Percentiles rank a stretch among this genome's conserved stretches.
Conservation (phyloP, 192 early-diverging fungal genomes). For the Kickxella alabastrina region DNA sequence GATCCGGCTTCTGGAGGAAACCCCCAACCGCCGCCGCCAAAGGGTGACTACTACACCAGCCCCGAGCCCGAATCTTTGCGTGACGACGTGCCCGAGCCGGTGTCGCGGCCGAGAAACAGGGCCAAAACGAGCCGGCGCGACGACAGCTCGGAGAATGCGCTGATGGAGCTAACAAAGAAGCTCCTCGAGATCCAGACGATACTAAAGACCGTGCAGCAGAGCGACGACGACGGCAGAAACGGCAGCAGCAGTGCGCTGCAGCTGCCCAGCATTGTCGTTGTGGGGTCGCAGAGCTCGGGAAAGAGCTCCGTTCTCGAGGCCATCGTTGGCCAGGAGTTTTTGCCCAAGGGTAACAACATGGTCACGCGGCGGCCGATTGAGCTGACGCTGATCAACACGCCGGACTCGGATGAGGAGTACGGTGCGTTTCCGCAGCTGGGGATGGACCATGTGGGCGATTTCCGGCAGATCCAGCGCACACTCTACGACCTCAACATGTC, state of each 20-base stretch:
- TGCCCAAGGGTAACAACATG: conserved; percentile 85
- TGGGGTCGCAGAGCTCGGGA: conserved; percentile 81
- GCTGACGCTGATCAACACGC: conserved; percentile 79
- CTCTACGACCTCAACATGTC: conserved; percentile 93
- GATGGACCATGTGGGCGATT: conserved; percentile 86
- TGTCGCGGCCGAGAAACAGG: background rate
- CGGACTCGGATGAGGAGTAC: conserved; percentile 69
- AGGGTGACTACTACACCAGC: conserved; percentile 46
- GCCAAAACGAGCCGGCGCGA: background rate
- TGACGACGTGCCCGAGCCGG: conserved; percentile 1
- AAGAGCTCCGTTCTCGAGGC: conserved; percentile 85
- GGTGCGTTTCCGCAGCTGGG: conserved; percentile 83
- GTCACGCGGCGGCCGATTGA: conserved; percentile 82
- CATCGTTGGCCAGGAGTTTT: conserved; percentile 80
- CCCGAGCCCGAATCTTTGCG: conserved; percentile 19
- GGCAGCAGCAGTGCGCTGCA: conserved; percentile 65
- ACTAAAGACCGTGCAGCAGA: conserved; percentile 74
- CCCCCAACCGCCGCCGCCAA: conserved; percentile 25
- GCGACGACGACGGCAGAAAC: background rate
- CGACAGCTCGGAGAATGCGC: conserved; percentile 15
- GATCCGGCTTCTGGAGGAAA: background rate
- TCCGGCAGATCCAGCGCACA: conserved; percentile 86
- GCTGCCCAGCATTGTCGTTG: conserved; percentile 85
- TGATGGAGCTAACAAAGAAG: conserved; percentile 76
- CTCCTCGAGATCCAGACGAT: conserved; percentile 93